Conservation (phyloP, 495 filamentous ascomycete species). For the Tuber aestivum region DNA sequence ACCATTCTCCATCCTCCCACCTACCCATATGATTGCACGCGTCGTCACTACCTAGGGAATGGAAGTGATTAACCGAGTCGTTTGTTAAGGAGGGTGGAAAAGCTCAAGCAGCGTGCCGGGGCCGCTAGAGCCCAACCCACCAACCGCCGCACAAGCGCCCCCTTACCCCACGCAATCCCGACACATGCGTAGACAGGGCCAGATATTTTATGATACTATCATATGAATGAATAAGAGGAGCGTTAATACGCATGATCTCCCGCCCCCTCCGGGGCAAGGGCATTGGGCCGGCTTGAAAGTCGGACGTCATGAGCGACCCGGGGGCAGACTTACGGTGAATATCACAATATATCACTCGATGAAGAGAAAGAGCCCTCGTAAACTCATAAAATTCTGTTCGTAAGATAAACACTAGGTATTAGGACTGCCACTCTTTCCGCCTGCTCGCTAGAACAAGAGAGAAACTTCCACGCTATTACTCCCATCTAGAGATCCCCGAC, state of each 20-base stretch:
- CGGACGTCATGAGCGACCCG: background rate
- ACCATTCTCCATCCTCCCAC: background rate
- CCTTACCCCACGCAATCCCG: background rate
- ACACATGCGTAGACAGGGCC: background rate
- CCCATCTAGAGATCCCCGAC: background rate
- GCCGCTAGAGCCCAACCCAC: background rate
- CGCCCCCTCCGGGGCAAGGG: background rate
- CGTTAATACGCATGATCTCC: background rate
- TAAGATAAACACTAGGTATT: conserved; percentile 1
- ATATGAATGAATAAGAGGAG: background rate
- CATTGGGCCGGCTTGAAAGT: background rate
- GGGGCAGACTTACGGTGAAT: background rate
- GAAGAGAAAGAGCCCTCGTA: background rate
- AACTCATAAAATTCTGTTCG: background rate
- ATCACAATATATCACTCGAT: background rate
- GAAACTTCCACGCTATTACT: background rate
- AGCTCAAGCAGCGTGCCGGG: background rate
- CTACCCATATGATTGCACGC: background rate
- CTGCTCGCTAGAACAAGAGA: background rate
- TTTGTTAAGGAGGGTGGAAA: too few species aligned
- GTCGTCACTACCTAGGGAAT: background rate
- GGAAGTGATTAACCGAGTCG: background rate
- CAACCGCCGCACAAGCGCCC: too few species aligned
- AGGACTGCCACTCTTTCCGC: background rate
- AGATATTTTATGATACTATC: background rate